A percentile compares a stretch with the other conserved stretches of the same genome.
Conservation (phyloP, 1,284 basidiomycete species). For the Apiotrichum akiyoshidainum region DNA sequence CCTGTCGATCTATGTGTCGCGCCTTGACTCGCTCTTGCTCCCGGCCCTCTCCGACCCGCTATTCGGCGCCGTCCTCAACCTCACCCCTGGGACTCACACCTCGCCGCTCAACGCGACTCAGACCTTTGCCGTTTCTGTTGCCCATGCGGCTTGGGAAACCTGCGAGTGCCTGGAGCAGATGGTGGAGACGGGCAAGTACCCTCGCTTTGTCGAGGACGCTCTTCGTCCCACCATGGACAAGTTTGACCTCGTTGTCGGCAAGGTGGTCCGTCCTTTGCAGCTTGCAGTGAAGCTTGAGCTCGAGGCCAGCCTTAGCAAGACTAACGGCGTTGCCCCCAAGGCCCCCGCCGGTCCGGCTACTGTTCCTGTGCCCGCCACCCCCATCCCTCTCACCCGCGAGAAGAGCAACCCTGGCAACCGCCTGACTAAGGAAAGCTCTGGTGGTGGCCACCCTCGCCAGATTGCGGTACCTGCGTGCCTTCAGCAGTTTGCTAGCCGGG, state of each 20-base stretch:
- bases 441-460: conserved; percentile 31
- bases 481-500: conserved; percentile 48
- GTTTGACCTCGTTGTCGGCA: conserved; percentile 54
- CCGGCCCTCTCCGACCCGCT: conserved; percentile 47
- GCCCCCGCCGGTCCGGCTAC: conserved; percentile 33
- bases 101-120: conserved; percentile 49
- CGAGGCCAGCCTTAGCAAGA: conserved; percentile 34
- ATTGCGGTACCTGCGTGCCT: conserved; percentile 44
- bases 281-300: conserved; percentile 47
- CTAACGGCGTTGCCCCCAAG: conserved; percentile 41
- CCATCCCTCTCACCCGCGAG: conserved; percentile 29
- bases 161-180: conserved; percentile 50
- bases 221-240: conserved; percentile 59
- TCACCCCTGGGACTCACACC: conserved; percentile 23
- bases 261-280: conserved; percentile 49
- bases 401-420: conserved; percentile 29
- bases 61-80: conserved; percentile 41
- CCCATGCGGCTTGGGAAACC: conserved; percentile 51
- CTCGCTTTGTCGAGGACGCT: conserved; percentile 56
- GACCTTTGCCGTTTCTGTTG: conserved; percentile 46
- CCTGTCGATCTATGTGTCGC: conserved; percentile 49
- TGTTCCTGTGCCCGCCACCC: conserved; percentile 26
- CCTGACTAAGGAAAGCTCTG: conserved; percentile 40
- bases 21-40: conserved; percentile 50
- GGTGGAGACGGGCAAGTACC: conserved; percentile 46